Evolutionary conservation across 306 rosid genomes (phyloP).

Genomic region (Casuarina cunninghamiana): DNA sequence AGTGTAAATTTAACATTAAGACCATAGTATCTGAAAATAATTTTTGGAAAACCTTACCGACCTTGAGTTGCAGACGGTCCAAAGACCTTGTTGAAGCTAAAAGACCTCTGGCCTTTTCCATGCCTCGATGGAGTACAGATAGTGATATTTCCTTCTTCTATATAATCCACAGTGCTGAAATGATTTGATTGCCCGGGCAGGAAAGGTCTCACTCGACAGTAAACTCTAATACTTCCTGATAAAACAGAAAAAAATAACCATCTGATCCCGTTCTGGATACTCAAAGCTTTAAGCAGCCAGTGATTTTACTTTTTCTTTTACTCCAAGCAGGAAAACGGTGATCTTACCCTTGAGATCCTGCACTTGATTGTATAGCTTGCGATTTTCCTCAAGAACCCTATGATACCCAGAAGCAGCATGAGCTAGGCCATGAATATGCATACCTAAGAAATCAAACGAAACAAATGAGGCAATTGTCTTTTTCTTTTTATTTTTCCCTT

Average conservation of each 20-base stretch:
- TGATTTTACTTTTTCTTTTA: background rate
- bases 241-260: conserved; percentile 24
- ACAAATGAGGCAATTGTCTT: conserved; percentile 12
- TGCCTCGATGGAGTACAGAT: conserved; percentile 68
- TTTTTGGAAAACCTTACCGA: conserved; percentile 31
- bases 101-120: conserved; percentile 71
- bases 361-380: conserved; percentile 88
- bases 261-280: conserved; percentile 9
- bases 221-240: conserved; percentile 94
- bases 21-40: conserved; percentile 19
- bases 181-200: conserved; percentile 56
- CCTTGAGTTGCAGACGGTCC: conserved; percentile 92
- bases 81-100: conserved; percentile 86
- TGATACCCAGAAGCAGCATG: conserved; percentile 96
- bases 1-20: background rate
- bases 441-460: conserved; percentile 46
- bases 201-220: conserved; percentile 96
- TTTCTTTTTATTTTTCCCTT: background rate
- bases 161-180: conserved; percentile 65
- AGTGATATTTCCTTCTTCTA: conserved; percentile 86
- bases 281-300: conserved; percentile 10
- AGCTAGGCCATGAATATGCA: conserved; percentile 77
- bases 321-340: background rate
- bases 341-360: conserved; percentile 93
- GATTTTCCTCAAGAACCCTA: conserved; percentile 89